Conservation (phyloP, 768 basidiomycete species). For the Suillus subluteus region DNA sequence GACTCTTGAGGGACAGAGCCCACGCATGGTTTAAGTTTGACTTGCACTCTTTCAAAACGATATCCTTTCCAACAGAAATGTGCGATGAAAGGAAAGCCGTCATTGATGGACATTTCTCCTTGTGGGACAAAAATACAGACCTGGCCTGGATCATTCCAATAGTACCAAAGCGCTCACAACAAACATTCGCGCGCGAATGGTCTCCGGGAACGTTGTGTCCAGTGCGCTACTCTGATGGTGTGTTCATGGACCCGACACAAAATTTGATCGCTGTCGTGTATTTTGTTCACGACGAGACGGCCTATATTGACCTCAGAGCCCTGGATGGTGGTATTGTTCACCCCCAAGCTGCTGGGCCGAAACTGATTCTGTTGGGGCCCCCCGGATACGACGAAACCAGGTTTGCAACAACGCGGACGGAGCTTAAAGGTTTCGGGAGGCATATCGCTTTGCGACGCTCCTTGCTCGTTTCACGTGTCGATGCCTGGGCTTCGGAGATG, state of each 20-base stretch:
- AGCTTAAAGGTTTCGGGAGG: not conserved
- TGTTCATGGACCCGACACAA: slow-evolving; percentile 1
- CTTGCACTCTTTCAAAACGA: not conserved
- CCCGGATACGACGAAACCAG: not conserved
- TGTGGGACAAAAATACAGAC: not conserved
- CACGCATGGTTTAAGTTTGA: slow-evolving; percentile 1
- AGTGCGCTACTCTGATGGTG: not conserved
- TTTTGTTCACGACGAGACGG: not conserved
- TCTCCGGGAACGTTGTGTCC: not conserved
- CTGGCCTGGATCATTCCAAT: not conserved
- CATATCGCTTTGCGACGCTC: slow-evolving; percentile 1
- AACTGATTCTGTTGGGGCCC: not conserved
- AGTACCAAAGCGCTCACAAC: slow-evolving; percentile 1
- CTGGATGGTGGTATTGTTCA: not conserved
- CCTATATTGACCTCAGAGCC: slow-evolving; percentile 2
- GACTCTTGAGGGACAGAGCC: not conserved
- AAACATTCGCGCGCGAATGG: not conserved
- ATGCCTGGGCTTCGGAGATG: not conserved
- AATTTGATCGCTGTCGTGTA: not conserved
- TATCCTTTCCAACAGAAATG: not conserved
- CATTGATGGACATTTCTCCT: not conserved
- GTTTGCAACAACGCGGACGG: not conserved
- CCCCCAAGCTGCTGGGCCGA: slow-evolving; percentile 1
- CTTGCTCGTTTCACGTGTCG: not conserved
- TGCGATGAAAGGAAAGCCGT: not conserved